A percentile compares a stretch with the other conserved stretches of the same genome.
These are phyloP conservation scores for Metschnikowia lachancei DNA, from an alignment of 805 yeast species.

Conservation along the genomic window DNA sequence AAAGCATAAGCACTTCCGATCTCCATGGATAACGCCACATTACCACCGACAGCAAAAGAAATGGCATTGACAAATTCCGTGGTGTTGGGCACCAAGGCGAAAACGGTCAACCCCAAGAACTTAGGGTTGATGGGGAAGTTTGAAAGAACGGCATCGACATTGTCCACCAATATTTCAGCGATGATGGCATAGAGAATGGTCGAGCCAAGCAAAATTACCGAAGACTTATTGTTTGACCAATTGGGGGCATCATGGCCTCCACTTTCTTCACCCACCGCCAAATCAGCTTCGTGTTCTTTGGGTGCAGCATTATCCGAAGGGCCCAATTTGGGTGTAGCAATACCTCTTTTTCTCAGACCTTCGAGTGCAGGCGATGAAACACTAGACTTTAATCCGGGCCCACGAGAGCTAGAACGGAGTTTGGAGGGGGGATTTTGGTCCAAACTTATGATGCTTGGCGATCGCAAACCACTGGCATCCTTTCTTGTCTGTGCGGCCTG, in stretches of 20 bases:
- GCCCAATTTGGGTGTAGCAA: constrained; percentile 5
- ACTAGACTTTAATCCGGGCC: background rate
- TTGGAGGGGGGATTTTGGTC: constrained; percentile 13
- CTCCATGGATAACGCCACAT: constrained; percentile 95
- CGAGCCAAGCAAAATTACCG: constrained; percentile 77
- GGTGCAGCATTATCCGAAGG: background rate
- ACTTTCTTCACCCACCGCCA: constrained; percentile 1
- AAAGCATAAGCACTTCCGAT: constrained; percentile 97
- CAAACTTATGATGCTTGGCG: constrained; percentile 40
- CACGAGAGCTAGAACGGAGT: background rate
- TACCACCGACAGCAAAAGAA: constrained; percentile 93
- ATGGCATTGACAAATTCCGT: constrained; percentile 97
- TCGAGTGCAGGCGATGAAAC: constrained; percentile 1
- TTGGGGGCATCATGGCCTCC: constrained; percentile 96
- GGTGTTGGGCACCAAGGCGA: constrained; percentile 94
- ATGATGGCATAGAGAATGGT: constrained; percentile 87
- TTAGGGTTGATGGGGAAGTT: constrained; percentile 85
- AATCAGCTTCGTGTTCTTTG: constrained; percentile 7
- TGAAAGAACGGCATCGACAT: constrained; percentile 81
- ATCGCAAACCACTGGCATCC: constrained; percentile 25
- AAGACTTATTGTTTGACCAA: constrained; percentile 86
- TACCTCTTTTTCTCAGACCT: constrained; percentile 5
- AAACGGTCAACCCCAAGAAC: constrained; percentile 87
- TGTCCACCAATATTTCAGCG: constrained; percentile 90
- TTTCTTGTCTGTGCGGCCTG: constrained; percentile 22